Percentiles rank a stretch among this genome's conserved stretches.
Conservation (phyloP, 1,284 basidiomycete genomes). For the Trichosporon sp. region DNA sequence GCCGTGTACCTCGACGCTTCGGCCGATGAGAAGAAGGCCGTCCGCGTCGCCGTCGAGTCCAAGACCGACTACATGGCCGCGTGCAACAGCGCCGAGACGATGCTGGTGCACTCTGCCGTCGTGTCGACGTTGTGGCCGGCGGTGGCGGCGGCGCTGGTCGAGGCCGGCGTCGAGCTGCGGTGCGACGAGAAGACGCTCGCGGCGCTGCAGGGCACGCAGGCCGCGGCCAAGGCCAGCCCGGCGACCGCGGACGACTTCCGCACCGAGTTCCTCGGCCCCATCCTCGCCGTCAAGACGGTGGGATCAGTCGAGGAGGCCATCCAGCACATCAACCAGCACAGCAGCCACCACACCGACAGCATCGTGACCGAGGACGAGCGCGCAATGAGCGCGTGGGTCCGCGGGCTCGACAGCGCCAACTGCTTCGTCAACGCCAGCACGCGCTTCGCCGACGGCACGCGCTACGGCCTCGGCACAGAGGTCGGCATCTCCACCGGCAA, state of each 20-base stretch:
- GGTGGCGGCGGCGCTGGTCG: slow-evolving; percentile 69
- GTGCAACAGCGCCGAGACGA: slow-evolving; percentile 89
- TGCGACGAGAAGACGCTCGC: slow-evolving; percentile 67
- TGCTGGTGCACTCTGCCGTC: slow-evolving; percentile 73
- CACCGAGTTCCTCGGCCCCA: slow-evolving; percentile 83
- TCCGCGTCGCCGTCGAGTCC: slow-evolving; percentile 78
- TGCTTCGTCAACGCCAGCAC: slow-evolving; percentile 93
- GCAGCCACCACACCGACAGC: slow-evolving; percentile 90
- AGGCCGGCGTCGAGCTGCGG: slow-evolving; percentile 67
- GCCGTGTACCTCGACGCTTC: slow-evolving; percentile 56
- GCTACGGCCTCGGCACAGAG: slow-evolving; percentile 96
- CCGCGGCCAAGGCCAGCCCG: slow-evolving; percentile 53
- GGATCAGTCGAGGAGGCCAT: slow-evolving; percentile 70
- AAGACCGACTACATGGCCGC: slow-evolving; percentile 97
- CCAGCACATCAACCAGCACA: slow-evolving; percentile 83
- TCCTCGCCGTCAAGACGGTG: slow-evolving; percentile 72
- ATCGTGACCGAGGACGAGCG: slow-evolving; percentile 79
- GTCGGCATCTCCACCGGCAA: slow-evolving; percentile 96
- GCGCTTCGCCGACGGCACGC: slow-evolving; percentile 92
- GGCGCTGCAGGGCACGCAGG: slow-evolving; percentile 49
- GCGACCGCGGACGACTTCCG: slow-evolving; percentile 65
- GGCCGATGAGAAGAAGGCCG: slow-evolving; percentile 71
- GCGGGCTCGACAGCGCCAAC: slow-evolving; percentile 85
- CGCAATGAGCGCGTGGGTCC: slow-evolving; percentile 70
- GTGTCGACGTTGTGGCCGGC: slow-evolving; percentile 70